Base-by-base conservation (phyloP, 73 alveolate species). In the Blepharisma stoltei region DNA sequence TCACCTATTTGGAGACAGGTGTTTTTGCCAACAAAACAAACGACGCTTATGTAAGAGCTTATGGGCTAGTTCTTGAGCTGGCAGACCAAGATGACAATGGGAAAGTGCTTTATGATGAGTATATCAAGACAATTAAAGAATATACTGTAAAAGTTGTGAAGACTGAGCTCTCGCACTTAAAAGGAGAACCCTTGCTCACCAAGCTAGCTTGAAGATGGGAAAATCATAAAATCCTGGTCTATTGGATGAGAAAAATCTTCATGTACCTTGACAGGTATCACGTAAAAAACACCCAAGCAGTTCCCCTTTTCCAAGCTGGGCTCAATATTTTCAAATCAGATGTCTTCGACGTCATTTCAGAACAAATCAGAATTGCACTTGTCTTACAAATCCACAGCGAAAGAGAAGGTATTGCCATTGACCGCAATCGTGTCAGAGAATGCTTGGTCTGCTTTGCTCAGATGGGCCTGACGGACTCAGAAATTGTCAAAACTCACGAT, bases 171-270 rank as follows among this genome's bases (percentile, higher is more conserved):
- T 27, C 54, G 37, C 8, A 14, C 32, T 69, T 71, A 78, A 54
- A 82, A 71, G 92, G 83, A 6, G 85, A 71, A 11, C 82, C 60
- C 20, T 52, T 85, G 37, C 54, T 85, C 38, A 41, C 44, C 43
- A 80, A 49, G 27, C 78, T 75, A 32, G 82, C 83, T 14, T 71
- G 53, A 41, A 60, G 86, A 67, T 85, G 92, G 92, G 67, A 85
- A 21, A 80, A 85, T 53, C 82, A 73, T 43, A 81, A 80, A 11
- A 85, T 85, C 46, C 83, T 85, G 44, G 92, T 85, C 14, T 84
- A 85, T 53, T 85, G 79, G 84, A 85, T 85, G 89, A 54, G 86
- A 48, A 85, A 85, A 80, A 81, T 85, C 71, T 85, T 85, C 83
- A 55, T 14, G 71, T 85, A 85, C 54, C 89, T 85, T 6, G 93